Evolutionary conservation across 2,329 filamentous ascomycete species (phyloP).

Genomic region (Epichloe gansuensis): DNA sequence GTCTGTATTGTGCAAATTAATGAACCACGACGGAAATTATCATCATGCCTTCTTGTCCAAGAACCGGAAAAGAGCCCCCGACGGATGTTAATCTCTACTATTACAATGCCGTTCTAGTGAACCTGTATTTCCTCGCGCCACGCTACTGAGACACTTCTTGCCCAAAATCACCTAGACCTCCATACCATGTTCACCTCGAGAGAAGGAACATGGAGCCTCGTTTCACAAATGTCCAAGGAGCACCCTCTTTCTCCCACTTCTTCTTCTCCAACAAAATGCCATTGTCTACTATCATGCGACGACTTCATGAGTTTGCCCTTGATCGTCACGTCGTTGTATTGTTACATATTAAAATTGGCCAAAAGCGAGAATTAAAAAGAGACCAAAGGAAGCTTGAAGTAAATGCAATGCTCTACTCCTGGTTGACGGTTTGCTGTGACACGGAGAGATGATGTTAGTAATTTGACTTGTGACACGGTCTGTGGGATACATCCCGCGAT

Average conservation of each 20-base stretch:
- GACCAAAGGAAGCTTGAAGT: background rate
- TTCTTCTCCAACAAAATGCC: constrained; percentile 9
- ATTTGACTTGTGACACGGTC: background rate
- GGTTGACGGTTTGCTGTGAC: constrained; percentile 24
- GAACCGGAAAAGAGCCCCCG: background rate
- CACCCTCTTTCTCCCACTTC: constrained; percentile 5
- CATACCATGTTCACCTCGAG: background rate
- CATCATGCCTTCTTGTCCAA: background rate
- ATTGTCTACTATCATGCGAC: constrained; percentile 17
- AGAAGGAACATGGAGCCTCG: no score
- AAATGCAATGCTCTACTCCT: constrained; percentile 16
- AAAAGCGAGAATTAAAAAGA: constrained; percentile 1
- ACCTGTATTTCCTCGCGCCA: background rate
- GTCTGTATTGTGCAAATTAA: background rate
- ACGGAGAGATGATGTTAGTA: constrained; percentile 3
- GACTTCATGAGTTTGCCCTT: constrained; percentile 6
- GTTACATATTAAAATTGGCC: constrained; percentile 17
- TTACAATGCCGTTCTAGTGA: constrained; percentile 1
- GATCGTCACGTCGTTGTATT: constrained; percentile 19
- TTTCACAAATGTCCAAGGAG: background rate
- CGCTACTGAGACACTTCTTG: background rate
- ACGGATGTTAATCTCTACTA: background rate
- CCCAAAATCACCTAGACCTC: background rate
- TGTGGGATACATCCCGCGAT: background rate
- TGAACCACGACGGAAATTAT: background rate